These are phyloP conservation scores for Diversispora eburnea DNA, from an alignment of 192 early-diverging fungal genomes.

Conservation along the genomic window DNA sequence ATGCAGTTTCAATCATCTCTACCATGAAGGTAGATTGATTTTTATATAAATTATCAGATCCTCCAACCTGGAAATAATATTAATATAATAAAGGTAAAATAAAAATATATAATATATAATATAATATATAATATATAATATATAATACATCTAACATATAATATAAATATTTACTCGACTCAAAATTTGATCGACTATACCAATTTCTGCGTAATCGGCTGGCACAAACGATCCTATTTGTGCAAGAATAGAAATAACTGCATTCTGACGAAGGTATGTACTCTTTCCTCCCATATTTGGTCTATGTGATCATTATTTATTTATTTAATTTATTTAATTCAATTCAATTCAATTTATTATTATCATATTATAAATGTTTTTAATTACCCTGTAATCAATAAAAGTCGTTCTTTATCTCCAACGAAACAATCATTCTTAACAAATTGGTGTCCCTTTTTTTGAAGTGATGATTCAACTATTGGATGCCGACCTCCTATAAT, in stretches of 20 bases:
- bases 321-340: not conserved
- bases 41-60: constrained; percentile 48
- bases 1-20: constrained; percentile 49
- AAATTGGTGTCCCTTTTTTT: constrained; percentile 47
- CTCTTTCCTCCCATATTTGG: constrained; percentile 58
- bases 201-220: constrained; percentile 39
- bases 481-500: constrained; percentile 56
- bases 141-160: too few species aligned
- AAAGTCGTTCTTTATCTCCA: constrained; percentile 39
- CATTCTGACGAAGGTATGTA: constrained; percentile 51
- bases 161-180: constrained; percentile 38
- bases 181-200: constrained; percentile 50
- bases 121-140: not conserved
- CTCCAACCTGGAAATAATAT: constrained; percentile 39
- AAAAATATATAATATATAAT: not conserved
- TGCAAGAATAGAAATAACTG: constrained; percentile 48
- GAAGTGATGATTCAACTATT: constrained; percentile 54
- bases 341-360: not conserved
- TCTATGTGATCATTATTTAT: constrained; percentile 20
- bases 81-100: not conserved
- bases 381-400: constrained; percentile 41
- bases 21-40: constrained; percentile 55
- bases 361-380: not conserved
- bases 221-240: constrained; percentile 54
- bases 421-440: constrained; percentile 55